Evolutionary conservation across 129 eudicot genomes (phyloP).

Genomic region (Arctium minus): DNA sequence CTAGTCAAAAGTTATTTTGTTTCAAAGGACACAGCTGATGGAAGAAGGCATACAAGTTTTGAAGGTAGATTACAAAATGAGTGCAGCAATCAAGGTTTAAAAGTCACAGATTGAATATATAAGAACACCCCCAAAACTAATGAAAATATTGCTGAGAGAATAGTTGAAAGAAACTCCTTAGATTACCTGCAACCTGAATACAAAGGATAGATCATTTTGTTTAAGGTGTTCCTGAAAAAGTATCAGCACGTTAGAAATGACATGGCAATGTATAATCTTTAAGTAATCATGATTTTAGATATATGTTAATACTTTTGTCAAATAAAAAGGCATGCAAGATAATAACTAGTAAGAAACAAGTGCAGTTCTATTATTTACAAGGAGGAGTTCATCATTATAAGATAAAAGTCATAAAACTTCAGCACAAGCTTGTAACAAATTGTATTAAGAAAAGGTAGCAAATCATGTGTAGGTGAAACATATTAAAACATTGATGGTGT

Average conservation of each 20-base stretch:
- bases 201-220: constrained; percentile 88
- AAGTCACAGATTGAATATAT: background rate
- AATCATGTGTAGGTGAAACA: constrained; percentile 13
- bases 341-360: background rate
- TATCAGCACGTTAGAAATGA: constrained; percentile 24
- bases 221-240: constrained; percentile 88
- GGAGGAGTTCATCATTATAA: background rate
- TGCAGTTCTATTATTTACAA: background rate
- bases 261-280: background rate
- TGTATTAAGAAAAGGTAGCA: background rate
- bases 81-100: background rate
- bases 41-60: background rate
- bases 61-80: background rate
- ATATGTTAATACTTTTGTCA: background rate
- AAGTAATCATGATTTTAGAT: background rate
- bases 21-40: background rate
- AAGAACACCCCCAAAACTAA: background rate
- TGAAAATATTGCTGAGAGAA: background rate
- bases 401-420: background rate
- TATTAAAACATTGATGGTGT: constrained; percentile 5
- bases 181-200: constrained; percentile 91
- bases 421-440: background rate
- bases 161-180: constrained; percentile 5
- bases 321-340: background rate
- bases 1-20: background rate